Evolutionary conservation across 2,329 filamentous ascomycete species (phyloP), one percentile per base, ranked within the genome.

Genomic region (Phoma sp.): DNA sequence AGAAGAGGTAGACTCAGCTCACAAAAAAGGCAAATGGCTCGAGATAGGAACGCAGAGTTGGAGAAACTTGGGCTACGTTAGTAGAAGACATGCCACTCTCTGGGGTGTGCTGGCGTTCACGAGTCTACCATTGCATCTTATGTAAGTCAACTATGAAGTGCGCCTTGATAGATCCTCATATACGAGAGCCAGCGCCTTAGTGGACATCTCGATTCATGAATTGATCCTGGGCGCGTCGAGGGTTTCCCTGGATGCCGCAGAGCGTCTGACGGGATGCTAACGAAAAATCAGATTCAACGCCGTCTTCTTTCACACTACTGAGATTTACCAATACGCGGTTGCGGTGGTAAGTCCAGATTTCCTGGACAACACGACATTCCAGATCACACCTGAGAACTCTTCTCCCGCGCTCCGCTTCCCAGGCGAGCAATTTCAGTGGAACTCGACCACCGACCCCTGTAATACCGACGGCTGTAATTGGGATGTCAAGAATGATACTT

Each of bases 11-110:
- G 55, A 67, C 27, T 22, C 27, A 3, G 64, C 63, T 18, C 64
- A 67, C 65, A 40, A 54, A 0, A 62, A 64, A 36, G 68, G 73
- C 33, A 59, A 59, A 22, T 62, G 60, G 60, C 55, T 62, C 9
- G 60, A 62, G 22, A 62, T 62, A 52, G 60, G 60, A 14, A 59
- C 58, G 4, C 51, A 55, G 24, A 62, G 60, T 27, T 47, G 57
- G 43, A 38, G 60, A 27, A 62, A 62, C 24, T 27, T 62, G 10
- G 29, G 40, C 13, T 49, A 60, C 38, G 53, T 58, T 3, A 49
- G 55, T 27, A 60, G 33, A 27, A 57, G 47, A 33, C 58, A 59
- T 30, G 44, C 40, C 13, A 40, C 32, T 32, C 47, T 60, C 5
- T 62, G 60, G 58, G 24, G 23, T 10, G 18, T 60, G 11, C 29